Percentiles rank a stretch among this genome's conserved stretches.
These are phyloP conservation scores for Dendrobium catenatum DNA, from an alignment of 106 monocot species.

Conservation along the genomic window DNA sequence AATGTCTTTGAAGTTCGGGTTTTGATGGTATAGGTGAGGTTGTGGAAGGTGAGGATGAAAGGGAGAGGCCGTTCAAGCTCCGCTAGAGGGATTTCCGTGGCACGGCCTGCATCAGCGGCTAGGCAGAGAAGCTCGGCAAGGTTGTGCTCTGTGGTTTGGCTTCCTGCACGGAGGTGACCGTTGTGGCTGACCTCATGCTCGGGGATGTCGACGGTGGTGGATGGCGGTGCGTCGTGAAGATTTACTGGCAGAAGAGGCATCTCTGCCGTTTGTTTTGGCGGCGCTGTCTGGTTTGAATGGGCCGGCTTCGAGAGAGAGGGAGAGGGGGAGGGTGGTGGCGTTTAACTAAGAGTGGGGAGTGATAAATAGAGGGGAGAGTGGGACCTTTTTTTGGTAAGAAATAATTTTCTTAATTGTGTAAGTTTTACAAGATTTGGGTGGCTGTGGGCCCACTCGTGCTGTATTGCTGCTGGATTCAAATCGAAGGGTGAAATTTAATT, in stretches of 20 bases:
- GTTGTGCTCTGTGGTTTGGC: no score
- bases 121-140: conserved; percentile 28
- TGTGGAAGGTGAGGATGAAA: conserved; percentile 57
- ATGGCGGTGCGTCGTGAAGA: not conserved
- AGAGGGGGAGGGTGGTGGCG: no score
- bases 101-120: no score
- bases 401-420: no score
- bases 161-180: not conserved
- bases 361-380: no score
- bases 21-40: conserved; percentile 63
- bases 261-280: not conserved
- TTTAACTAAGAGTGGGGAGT: no score
- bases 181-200: not conserved
- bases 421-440: no score
- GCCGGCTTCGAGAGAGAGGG: no score
- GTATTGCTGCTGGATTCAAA: no score
- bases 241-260: not conserved
- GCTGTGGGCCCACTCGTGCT: no score
- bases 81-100: conserved; percentile 52
- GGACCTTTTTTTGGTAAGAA: no score
- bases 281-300: not conserved
- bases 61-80: conserved; percentile 5
- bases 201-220: not conserved
- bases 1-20: not conserved
- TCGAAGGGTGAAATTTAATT: no score